A percentile compares a stretch with the other conserved stretches of the same genome.
phyloP scores from a whole-genome alignment of 2,329 filamentous ascomycete genomes.

The Triangularia setosa region DNA sequence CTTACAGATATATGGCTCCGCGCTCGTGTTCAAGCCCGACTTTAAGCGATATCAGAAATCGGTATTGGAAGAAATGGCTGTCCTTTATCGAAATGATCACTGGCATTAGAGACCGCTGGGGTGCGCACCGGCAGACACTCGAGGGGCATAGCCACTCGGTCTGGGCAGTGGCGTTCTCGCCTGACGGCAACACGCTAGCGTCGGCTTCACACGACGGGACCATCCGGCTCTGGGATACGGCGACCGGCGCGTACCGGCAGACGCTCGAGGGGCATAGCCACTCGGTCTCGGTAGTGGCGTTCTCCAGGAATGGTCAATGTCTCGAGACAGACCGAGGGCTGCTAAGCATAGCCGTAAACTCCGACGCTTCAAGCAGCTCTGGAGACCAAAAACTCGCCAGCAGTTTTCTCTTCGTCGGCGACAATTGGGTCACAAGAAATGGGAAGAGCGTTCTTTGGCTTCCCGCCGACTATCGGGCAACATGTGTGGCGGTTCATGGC shows the following conservation, averaged over 20 bases:
- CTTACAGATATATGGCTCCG: conserved; percentile 15
- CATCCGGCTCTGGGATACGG: conserved; percentile 8
- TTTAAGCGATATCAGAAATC: conserved; percentile 8
- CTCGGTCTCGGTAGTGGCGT: conserved; percentile 12
- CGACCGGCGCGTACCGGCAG: conserved; percentile 14
- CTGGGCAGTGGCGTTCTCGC: conserved; percentile 11
- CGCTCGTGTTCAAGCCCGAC: conserved; percentile 17
- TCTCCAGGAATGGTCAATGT: conserved; percentile 1
- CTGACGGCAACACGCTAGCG: conserved; percentile 11
- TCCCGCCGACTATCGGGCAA: background rate
- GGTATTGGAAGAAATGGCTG: conserved; percentile 5
- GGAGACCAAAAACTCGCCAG: background rate
- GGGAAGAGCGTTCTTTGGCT: conserved; percentile 5
- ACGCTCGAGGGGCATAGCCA: conserved; percentile 25
- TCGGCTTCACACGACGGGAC: background rate
- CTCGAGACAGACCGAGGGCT: conserved; percentile 2
- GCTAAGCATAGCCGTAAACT: background rate
- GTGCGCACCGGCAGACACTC: conserved; percentile 7
- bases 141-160: conserved; percentile 13
- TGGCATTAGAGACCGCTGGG: conserved; percentile 8
- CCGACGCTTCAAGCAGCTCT: background rate
- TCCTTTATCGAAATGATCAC: conserved; percentile 8
- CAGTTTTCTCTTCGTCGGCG: background rate
- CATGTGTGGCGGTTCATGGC: background rate
- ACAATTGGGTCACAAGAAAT: conserved; percentile 1